Percentiles rank a stretch among this genome's conserved stretches.
Conservation (phyloP, 1,284 basidiomycete genomes). For the Ustilago curta region DNA sequence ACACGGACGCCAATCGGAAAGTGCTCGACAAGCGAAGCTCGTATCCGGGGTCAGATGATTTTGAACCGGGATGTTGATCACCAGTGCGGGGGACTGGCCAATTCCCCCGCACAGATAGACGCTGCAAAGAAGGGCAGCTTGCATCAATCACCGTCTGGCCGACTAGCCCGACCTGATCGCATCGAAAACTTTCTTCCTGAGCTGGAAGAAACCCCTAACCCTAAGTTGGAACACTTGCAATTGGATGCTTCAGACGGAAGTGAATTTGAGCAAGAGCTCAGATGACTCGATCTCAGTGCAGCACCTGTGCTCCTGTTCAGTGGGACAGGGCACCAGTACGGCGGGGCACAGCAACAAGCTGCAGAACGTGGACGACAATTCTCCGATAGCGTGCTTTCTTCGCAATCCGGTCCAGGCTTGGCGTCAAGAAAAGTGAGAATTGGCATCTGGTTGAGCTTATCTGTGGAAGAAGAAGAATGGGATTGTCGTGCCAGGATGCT, state of each 20-base stretch:
- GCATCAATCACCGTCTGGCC: neutral
- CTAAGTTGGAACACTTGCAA: neutral
- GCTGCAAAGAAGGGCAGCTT: neutral
- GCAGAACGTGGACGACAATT: neutral
- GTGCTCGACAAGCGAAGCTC: neutral
- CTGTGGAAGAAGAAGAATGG: neutral
- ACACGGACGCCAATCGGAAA: neutral
- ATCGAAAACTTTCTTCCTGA: neutral
- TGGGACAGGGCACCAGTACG: neutral
- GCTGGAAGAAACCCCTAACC: neutral
- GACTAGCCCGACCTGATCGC: neutral
- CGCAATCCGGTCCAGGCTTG: neutral
- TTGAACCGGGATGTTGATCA: neutral
- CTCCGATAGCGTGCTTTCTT: slow-evolving; percentile 4
- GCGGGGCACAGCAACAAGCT: neutral
- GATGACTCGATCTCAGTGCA: neutral
- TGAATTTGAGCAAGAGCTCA: neutral
- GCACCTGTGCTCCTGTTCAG: no score
- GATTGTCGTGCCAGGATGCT: slow-evolving; percentile 37
- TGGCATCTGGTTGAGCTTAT: neutral
- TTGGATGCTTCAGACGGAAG: neutral
- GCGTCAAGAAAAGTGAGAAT: neutral
- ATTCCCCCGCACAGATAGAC: neutral
- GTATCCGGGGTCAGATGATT: slow-evolving; percentile 1
- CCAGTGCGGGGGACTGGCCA: slow-evolving; percentile 5